Evolutionary conservation across 2,329 filamentous ascomycete genomes (phyloP), one percentile per base, ranked within the genome.

Genomic region (Cyphellophora europaea): DNA sequence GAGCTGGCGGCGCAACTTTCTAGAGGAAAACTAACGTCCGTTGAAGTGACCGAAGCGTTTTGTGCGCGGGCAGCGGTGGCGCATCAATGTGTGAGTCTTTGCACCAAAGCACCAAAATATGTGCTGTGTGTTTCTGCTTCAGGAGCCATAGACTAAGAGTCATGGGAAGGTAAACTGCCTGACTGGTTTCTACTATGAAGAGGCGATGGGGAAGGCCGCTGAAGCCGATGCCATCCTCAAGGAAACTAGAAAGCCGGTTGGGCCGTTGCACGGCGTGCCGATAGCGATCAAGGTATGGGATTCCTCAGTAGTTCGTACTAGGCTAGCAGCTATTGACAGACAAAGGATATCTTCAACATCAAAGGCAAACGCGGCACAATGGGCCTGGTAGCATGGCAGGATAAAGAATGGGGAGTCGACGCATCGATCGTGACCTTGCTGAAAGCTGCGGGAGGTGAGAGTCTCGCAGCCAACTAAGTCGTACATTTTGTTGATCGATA

Each of bases 61-160:
- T 55, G 75, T 28, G 59, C 67, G 30, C 58, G 73, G 27, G 72
- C 73, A 11, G 69, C 53, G 5, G 52, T 76, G 15, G 71, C 72
- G 2, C 42, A 45, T 30, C 39, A 45, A 30, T 35, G 33, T 21
- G 42, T 40, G 32, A 23, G 38, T 35, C 12, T 23, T 11, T 30
- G 16, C 21, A 25, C 21, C 21, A 25, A 25, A n/a, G n/a, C 21
- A 25, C 21, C n/a, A n/a, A 8, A 25, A n/a, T 8, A 25, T 25
- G 21, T 8, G 21, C 8, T 8, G n/a, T 8, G 21, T n/a, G 21
- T n/a, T 25, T 25, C n/a, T 8, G 8, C n/a, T 8, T 8, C 21
- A 25, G n/a, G 8, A 25, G 21, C 21, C 21, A n/a, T 25, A n/a
- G n/a, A n/a, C n/a, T n/a, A n/a, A n/a, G n/a, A n/a, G n/a, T n/a